A percentile compares a stretch with the other conserved stretches of the same genome.
phyloP scores from a whole-genome alignment of 2,329 filamentous ascomycete species.

The Metarhizium anisopliae region DNA sequence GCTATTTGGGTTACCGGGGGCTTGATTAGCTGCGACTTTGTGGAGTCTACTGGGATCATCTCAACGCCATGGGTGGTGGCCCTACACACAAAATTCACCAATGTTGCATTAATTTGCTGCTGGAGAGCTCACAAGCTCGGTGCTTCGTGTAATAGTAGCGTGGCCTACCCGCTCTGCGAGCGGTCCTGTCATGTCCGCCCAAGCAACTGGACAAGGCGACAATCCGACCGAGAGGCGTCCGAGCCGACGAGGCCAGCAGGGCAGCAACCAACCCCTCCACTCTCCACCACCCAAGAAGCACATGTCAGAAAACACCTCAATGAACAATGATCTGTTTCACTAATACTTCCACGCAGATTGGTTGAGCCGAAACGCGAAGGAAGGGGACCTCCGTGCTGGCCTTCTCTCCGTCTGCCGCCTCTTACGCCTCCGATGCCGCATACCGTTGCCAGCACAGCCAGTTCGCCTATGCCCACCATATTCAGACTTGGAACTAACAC shows the following conservation, averaged over 20 bases:
- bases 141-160: not conserved
- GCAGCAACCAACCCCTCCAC: not conserved
- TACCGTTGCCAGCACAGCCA: not conserved
- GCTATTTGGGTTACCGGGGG: constrained; percentile 7
- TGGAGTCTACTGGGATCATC: constrained; percentile 8
- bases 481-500: not conserved
- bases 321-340: not conserved
- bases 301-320: constrained; percentile 16
- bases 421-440: constrained; percentile 3
- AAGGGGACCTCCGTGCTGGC: not conserved
- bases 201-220: not conserved
- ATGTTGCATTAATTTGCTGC: not conserved
- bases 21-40: constrained; percentile 8
- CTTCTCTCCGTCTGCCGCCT: not conserved
- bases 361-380: not conserved
- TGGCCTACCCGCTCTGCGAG: not conserved
- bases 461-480: not conserved
- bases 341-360: not conserved
- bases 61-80: not conserved
- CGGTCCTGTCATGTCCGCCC: not conserved
- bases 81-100: not conserved
- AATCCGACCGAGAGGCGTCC: not conserved
- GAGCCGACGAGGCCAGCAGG: not conserved
- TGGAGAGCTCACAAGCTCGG: not conserved
- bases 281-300: constrained; percentile 7